Evolutionary conservation across 2,329 filamentous ascomycete genomes (phyloP).

Genomic region (Clathrospora elynae): DNA sequence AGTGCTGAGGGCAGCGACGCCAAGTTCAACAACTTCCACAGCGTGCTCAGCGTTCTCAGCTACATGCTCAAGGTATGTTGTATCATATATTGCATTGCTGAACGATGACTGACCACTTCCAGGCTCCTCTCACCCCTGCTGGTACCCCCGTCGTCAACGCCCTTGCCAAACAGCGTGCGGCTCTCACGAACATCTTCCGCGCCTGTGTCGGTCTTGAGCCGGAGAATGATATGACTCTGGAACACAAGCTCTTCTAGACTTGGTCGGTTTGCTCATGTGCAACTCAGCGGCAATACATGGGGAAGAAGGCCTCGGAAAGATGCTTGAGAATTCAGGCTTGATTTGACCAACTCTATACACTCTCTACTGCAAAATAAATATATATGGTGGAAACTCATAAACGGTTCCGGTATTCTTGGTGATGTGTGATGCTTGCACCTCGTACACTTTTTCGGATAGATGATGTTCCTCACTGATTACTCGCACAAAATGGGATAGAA

Average conservation of each 20-base stretch:
- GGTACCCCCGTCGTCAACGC: conserved; percentile 96
- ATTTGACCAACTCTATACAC: conserved; percentile 34
- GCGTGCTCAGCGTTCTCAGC: conserved; percentile 92
- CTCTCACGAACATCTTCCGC: conserved; percentile 97
- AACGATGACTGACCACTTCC: conserved; percentile 19
- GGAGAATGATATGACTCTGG: conserved; percentile 97
- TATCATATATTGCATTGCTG: conserved; percentile 1
- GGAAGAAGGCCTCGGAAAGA: neutral
- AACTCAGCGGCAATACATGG: neutral
- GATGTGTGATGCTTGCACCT: too few relatives aligned
- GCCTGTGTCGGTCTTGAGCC: conserved; percentile 96
- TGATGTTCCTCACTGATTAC: too few relatives aligned
- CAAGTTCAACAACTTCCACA: conserved; percentile 93
- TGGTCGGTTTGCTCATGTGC: neutral
- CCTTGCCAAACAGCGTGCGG: conserved; percentile 91
- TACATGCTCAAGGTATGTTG: conserved; percentile 83
- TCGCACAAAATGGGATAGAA: too few relatives aligned
- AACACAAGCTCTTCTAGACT: conserved; percentile 90
- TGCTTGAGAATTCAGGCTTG: neutral
- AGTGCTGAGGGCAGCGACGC: conserved; percentile 59
- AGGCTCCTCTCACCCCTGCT: conserved; percentile 90
- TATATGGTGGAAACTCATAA: neutral
- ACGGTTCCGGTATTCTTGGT: too few relatives aligned
- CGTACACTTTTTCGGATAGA: too few relatives aligned
- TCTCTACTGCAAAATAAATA: conserved; percentile 27